Evolutionary conservation across 169 alveolate species (phyloP).

Genomic region (Cryptosporidium canis): DNA sequence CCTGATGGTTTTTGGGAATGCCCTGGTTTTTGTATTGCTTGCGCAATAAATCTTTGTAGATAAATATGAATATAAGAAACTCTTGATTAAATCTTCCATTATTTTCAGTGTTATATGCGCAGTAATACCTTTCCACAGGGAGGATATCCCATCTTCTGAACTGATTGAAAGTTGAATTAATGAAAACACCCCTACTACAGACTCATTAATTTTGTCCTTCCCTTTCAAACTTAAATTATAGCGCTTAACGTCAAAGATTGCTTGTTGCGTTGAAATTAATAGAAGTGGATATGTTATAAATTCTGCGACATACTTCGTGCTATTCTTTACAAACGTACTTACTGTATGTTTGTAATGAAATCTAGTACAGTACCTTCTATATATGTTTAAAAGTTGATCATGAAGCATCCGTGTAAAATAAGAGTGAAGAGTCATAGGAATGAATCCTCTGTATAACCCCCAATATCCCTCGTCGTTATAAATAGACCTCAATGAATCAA

Average conservation of each 20-base stretch:
- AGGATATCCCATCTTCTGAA: conserved; percentile 37
- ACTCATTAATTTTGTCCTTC: background rate
- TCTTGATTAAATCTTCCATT: conserved; percentile 22
- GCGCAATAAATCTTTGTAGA: background rate
- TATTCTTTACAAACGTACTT: background rate
- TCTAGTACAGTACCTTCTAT: conserved; percentile 9
- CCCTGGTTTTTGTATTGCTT: background rate
- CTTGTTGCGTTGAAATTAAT: conserved; percentile 43
- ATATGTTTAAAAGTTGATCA: conserved; percentile 17
- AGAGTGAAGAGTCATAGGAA: conserved; percentile 32
- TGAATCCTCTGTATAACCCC: conserved; percentile 60
- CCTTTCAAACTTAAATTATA: background rate
- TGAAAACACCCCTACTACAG: conserved; percentile 31
- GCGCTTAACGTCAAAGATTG: conserved; percentile 27
- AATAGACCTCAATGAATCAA: conserved; percentile 18
- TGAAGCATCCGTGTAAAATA: background rate
- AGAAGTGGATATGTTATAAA: conserved; percentile 36
- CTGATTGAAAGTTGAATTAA: conserved; percentile 26
- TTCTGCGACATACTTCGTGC: conserved; percentile 50
- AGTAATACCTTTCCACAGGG: conserved; percentile 54
- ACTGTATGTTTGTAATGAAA: background rate
- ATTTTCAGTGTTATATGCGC: conserved; percentile 1
- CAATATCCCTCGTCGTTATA: conserved; percentile 60
- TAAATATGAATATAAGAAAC: conserved; percentile 3
- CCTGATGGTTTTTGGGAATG: background rate